phyloP scores from a whole-genome alignment of 768 basidiomycete genomes.

The Leucogyrophana mollusca region DNA sequence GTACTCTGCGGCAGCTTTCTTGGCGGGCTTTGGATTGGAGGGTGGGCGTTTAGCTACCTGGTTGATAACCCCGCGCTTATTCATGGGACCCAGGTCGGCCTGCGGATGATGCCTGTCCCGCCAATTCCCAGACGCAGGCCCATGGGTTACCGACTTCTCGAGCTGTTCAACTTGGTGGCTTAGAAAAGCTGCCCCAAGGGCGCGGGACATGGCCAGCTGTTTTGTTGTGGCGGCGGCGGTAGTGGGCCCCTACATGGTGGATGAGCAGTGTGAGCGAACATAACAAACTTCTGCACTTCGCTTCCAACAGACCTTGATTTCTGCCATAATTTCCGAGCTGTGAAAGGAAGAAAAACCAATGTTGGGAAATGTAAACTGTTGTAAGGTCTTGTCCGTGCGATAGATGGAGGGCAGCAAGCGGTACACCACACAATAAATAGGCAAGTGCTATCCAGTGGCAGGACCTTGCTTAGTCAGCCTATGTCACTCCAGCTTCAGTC shows the following conservation, averaged over 20 bases:
- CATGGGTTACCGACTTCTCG: constrained; percentile 67
- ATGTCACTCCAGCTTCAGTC: too few relatives aligned
- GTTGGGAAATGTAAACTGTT: too few relatives aligned
- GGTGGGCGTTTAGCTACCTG: constrained; percentile 22
- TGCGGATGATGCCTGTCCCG: constrained; percentile 43
- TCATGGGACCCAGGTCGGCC: constrained; percentile 11
- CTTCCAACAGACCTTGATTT: too few relatives aligned
- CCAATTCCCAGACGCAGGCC: constrained; percentile 59
- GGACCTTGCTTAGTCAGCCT: too few relatives aligned
- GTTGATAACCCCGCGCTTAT: constrained; percentile 9
- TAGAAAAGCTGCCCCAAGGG: constrained; percentile 84
- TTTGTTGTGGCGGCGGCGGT: constrained; percentile 36
- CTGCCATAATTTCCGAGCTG: too few relatives aligned
- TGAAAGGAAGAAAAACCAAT: too few relatives aligned
- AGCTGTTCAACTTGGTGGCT: constrained; percentile 88
- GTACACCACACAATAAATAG: too few relatives aligned
- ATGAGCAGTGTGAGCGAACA: too few relatives aligned
- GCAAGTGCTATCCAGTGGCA: too few relatives aligned
- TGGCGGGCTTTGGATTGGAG: constrained; percentile 16
- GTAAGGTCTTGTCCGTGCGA: too few relatives aligned
- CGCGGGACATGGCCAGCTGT: constrained; percentile 81
- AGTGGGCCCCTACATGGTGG: constrained; percentile 19
- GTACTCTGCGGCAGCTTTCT: constrained; percentile 20
- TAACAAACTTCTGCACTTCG: too few relatives aligned
- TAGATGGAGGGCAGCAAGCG: too few relatives aligned